These are phyloP conservation scores for Triglochin maritima DNA, from an alignment of 106 monocot species.

Conservation along the genomic window DNA sequence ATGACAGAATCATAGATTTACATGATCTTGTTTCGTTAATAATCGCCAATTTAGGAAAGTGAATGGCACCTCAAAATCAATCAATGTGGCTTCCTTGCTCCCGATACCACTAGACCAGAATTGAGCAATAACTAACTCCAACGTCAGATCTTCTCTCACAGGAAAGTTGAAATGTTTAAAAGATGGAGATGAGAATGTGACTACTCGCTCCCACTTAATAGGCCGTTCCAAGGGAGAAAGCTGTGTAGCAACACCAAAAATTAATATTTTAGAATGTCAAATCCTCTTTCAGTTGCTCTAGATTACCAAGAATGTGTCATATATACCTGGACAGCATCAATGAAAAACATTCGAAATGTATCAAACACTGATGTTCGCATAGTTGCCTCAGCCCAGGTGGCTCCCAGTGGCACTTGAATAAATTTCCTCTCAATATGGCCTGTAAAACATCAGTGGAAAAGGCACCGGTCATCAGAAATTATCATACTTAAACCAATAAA, in stretches of 20 bases:
- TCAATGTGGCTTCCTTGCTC: constrained; percentile 60
- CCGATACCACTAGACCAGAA: constrained; percentile 98
- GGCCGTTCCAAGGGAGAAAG: constrained; percentile 71
- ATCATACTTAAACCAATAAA: no score
- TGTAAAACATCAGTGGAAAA: constrained; percentile 3
- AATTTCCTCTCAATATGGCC: constrained; percentile 82
- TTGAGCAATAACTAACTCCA: constrained; percentile 83
- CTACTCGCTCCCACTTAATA: constrained; percentile 71
- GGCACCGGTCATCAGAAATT: no score
- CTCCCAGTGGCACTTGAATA: constrained; percentile 75
- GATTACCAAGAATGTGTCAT: neutral
- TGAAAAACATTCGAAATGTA: constrained; percentile 66
- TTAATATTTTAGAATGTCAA: neutral
- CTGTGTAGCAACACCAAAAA: constrained; percentile 18
- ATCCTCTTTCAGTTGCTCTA: no score
- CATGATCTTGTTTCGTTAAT: neutral
- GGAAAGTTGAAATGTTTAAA: constrained; percentile 62
- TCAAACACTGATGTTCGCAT: constrained; percentile 77
- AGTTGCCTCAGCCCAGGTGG: constrained; percentile 87
- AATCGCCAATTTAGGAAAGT: neutral
- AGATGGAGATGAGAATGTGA: constrained; percentile 82
- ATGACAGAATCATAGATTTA: neutral
- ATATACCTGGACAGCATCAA: constrained; percentile 78
- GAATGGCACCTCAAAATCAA: constrained; percentile 75
- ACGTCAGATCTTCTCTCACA: constrained; percentile 60